Conservation (phyloP, 164 flowering plant genomes). For the Chimonanthus praecox region DNA sequence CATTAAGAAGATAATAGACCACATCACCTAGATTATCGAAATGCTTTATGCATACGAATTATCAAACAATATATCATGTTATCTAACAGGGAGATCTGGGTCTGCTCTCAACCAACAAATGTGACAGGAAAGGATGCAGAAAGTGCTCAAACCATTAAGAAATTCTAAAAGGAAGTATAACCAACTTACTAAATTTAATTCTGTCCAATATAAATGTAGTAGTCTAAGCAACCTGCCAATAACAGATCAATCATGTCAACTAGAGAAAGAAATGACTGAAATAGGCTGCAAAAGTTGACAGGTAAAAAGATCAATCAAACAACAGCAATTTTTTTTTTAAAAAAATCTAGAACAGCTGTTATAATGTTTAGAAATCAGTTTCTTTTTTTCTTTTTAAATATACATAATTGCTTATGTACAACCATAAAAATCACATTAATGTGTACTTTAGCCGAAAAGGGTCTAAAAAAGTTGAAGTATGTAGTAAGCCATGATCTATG, state of each 20-base stretch:
- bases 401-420: not conserved
- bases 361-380: not conserved
- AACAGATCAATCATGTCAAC: not conserved
- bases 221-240: conserved; percentile 10
- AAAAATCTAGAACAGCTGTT: not conserved
- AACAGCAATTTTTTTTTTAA: not conserved
- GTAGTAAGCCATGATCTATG: too few relatives aligned
- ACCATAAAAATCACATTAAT: too few relatives aligned
- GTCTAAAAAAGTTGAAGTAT: too few relatives aligned
- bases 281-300: not conserved
- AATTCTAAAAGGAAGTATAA: not conserved
- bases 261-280: not conserved
- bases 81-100: too few relatives aligned
- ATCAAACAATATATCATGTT: too few relatives aligned
- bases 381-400: not conserved
- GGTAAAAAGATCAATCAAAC: not conserved
- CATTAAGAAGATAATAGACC: too few relatives aligned
- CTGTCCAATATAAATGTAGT: not conserved
- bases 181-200: conserved; percentile 4
- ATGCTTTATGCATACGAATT: too few relatives aligned
- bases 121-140: not conserved
- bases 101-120: too few relatives aligned
- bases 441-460: too few relatives aligned
- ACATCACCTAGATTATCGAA: too few relatives aligned
- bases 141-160: not conserved